Conservation (phyloP, 2,329 filamentous ascomycete species). For the Cyclaneusma minus region DNA sequence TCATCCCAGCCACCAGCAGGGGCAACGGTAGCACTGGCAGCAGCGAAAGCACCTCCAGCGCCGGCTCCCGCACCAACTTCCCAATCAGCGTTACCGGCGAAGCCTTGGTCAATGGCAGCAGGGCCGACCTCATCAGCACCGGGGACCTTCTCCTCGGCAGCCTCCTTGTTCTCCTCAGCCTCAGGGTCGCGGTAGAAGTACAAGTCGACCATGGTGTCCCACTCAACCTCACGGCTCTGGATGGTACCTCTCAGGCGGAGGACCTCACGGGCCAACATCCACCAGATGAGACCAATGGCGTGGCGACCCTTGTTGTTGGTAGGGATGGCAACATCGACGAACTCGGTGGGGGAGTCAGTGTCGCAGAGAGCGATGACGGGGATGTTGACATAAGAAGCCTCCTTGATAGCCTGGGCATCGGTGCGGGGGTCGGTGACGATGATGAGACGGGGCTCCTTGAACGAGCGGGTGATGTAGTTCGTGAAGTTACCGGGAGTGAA, state of each 20-base stretch:
- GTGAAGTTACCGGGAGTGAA: constrained; percentile 99
- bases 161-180: constrained; percentile 97
- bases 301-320: constrained; percentile 99
- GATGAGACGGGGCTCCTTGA: constrained; percentile 99
- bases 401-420: constrained; percentile 99
- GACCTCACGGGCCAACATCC: constrained; percentile 99
- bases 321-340: constrained; percentile 98
- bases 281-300: constrained; percentile 97
- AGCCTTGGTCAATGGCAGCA: constrained; percentile 64
- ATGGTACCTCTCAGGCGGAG: constrained; percentile 97
- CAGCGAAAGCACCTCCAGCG: constrained; percentile 36
- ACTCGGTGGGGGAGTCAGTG: constrained; percentile 98
- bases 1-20: constrained; percentile 46
- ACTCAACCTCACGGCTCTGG: constrained; percentile 87
- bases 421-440: constrained; percentile 99
- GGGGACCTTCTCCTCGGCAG: constrained; percentile 72
- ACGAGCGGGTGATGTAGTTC: constrained; percentile 99
- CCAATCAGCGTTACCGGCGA: constrained; percentile 64
- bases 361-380: constrained; percentile 98
- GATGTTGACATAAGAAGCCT: constrained; percentile 99
- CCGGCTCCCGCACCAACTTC: constrained; percentile 58
- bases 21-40: constrained; percentile 46
- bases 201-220: constrained; percentile 98
- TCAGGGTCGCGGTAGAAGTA: constrained; percentile 99
- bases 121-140: constrained; percentile 73